These are phyloP conservation scores for Lichenothelia convexa DNA, from an alignment of 495 filamentous ascomycete genomes.

Conservation along the genomic window DNA sequence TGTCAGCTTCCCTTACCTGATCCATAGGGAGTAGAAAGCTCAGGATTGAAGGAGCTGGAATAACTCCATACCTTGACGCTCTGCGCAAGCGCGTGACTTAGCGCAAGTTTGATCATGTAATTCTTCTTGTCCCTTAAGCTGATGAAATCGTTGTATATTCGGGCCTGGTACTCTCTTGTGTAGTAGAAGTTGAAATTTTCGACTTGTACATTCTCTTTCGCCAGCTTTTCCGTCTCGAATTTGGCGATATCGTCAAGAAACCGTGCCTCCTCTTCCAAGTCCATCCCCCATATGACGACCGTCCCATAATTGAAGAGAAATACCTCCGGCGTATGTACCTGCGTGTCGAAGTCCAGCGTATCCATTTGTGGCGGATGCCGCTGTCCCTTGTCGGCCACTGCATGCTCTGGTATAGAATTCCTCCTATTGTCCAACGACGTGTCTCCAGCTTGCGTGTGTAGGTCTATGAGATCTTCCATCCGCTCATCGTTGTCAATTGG, in stretches of 20 bases:
- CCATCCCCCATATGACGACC: conserved; percentile 99
- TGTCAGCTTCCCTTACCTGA: background rate
- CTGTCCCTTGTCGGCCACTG: background rate
- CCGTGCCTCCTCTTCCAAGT: conserved; percentile 57
- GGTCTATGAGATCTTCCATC: conserved; percentile 25
- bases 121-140: conserved; percentile 77
- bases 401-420: background rate
- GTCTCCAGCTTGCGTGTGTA: conserved; percentile 11
- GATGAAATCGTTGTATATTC: conserved; percentile 99
- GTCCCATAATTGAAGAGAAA: conserved; percentile 97
- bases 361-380: conserved; percentile 6
- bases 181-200: conserved; percentile 99
- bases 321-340: conserved; percentile 77
- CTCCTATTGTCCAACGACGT: conserved; percentile 1
- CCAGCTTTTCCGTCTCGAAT: conserved; percentile 81
- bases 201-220: conserved; percentile 72
- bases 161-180: conserved; percentile 85
- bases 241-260: conserved; percentile 92
- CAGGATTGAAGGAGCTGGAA: background rate
- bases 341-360: conserved; percentile 42
- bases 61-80: conserved; percentile 54
- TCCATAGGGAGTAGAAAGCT: no score
- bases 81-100: conserved; percentile 85
- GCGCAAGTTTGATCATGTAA: conserved; percentile 95
- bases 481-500: conserved; percentile 18